These are phyloP conservation scores for Bolboschoenus planiculmis DNA, from an alignment of 176 grass and related monocot genomes.

Conservation along the genomic window DNA sequence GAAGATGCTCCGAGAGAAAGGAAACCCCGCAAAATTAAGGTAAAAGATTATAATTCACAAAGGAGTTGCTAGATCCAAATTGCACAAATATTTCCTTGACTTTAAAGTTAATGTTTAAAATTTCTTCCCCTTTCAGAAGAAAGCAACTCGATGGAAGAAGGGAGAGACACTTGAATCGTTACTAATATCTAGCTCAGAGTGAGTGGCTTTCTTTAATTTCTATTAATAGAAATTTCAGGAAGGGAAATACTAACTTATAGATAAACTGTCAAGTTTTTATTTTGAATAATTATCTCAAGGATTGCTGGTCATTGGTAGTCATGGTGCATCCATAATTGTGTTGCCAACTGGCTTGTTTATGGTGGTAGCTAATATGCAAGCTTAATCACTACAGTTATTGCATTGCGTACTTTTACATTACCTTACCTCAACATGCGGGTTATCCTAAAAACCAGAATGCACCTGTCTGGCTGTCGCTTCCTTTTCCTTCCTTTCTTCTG, in stretches of 20 bases:
- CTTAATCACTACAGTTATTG: neutral
- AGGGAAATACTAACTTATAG: neutral
- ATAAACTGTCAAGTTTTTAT: neutral
- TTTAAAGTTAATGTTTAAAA: conserved; percentile 12
- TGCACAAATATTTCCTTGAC: neutral
- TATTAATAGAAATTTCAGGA: neutral
- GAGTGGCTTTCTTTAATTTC: conserved; percentile 28
- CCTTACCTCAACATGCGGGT: neutral
- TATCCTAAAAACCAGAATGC: neutral
- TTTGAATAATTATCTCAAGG: neutral
- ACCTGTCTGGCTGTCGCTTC: neutral
- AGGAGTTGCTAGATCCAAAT: neutral
- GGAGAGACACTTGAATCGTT: conserved; percentile 82
- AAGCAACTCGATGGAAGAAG: conserved; percentile 64
- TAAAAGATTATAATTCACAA: conserved; percentile 22
- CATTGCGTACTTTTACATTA: neutral
- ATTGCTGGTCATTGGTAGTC: neutral
- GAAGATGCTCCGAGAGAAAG: conserved; percentile 53
- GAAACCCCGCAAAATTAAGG: conserved; percentile 73
- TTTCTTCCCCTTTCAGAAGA: conserved; percentile 54
- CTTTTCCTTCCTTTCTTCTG: neutral
- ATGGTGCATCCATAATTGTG: neutral
- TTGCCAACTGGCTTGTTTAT: neutral
- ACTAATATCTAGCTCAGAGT: conserved; percentile 58
- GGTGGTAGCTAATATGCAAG: neutral